Percentiles rank a stretch among this genome's conserved stretches.
These are phyloP conservation scores for Sarocladiaceae sp. DNA, from an alignment of 2,329 filamentous ascomycete species.

Conservation along the genomic window DNA sequence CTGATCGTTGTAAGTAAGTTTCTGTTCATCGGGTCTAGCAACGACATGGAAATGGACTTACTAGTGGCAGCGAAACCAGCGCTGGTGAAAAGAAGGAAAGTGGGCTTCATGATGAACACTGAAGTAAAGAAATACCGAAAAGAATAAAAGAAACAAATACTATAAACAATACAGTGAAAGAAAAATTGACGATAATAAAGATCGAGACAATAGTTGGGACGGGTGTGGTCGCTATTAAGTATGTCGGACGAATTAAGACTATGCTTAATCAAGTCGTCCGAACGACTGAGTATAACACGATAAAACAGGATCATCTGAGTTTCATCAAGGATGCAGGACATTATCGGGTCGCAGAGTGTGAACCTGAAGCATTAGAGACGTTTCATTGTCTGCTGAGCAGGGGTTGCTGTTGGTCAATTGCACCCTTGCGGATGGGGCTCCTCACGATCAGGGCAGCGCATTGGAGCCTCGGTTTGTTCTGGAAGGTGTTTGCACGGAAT, in stretches of 20 bases:
- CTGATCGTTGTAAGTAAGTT: not conserved
- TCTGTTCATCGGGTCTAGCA: not conserved
- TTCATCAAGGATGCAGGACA: not conserved
- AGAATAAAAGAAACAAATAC: not conserved
- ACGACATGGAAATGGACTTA: not conserved
- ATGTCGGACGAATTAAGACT: too few species aligned
- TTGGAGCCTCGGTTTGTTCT: too few species aligned
- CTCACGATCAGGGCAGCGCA: too few species aligned
- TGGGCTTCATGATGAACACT: not conserved
- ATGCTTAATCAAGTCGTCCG: not conserved
- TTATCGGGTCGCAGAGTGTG: not conserved
- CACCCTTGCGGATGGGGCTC: not conserved
- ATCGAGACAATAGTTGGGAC: not conserved
- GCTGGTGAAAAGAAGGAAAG: slow-evolving; percentile 3
- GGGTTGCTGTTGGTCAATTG: too few species aligned
- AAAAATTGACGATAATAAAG: not conserved
- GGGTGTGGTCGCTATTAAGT: not conserved
- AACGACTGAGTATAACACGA: not conserved
- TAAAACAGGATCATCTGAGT: not conserved
- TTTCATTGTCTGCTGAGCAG: not conserved
- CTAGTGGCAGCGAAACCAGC: slow-evolving; percentile 6
- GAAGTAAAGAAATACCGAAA: not conserved
- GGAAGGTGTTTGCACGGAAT: too few species aligned
- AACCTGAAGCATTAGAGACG: slow-evolving; percentile 7
- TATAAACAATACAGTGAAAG: not conserved